Conservation (phyloP, 78 protist genomes). For the Guillardia theta region DNA sequence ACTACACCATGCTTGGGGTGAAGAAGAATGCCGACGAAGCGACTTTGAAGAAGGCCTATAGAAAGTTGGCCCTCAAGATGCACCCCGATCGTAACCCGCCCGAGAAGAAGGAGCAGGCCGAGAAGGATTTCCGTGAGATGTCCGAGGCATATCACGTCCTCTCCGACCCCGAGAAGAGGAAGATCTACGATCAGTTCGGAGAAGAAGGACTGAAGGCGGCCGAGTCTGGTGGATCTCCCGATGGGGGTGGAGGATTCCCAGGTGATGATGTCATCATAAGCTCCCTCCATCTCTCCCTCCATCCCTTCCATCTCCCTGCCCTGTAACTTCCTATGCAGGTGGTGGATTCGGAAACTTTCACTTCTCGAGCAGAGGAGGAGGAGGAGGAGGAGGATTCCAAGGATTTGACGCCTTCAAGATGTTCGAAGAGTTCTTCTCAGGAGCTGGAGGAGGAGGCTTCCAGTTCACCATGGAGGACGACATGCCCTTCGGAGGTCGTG, state of each 20-base stretch:
- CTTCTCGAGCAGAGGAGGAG: not conserved
- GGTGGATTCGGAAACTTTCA: not conserved
- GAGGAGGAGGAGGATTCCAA: not conserved
- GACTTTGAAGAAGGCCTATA: conserved; percentile 10
- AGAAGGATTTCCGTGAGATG: conserved; percentile 3
- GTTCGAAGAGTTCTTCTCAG: not conserved
- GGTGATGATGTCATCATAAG: not conserved
- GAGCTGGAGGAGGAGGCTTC: not conserved
- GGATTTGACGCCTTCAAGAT: conserved; percentile 5
- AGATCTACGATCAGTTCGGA: conserved; percentile 44
- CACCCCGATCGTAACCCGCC: conserved; percentile 46
- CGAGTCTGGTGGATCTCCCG: not conserved
- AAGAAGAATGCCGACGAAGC: not conserved
- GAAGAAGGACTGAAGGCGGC: conserved; percentile 45
- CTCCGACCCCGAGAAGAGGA: not conserved
- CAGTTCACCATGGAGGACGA: not conserved
- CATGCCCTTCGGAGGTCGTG: not conserved
- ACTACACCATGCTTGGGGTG: not conserved
- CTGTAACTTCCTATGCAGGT: not conserved
- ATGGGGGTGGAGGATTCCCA: not conserved
- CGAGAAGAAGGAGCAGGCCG: not conserved
- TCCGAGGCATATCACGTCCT: conserved; percentile 44
- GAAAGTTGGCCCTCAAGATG: not conserved
- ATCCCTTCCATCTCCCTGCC: too few species aligned
- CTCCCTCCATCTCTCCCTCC: too few species aligned